Conservation (phyloP, 345 rosid genomes). For the Kernera saxatilis region DNA sequence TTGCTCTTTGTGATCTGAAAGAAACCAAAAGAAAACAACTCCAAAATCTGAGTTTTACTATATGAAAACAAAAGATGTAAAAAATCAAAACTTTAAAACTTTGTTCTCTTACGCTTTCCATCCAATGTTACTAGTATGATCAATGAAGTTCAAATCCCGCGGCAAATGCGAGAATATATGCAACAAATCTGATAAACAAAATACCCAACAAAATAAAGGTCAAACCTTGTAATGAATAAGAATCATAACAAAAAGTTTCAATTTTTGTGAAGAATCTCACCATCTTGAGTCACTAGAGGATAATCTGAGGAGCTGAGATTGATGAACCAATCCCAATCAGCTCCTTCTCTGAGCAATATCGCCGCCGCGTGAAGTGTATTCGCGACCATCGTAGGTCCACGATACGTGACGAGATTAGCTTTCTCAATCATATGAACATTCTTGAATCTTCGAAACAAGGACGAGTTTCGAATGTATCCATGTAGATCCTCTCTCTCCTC, state of each 20-base stretch:
- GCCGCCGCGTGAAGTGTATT: slow-evolving; percentile 97
- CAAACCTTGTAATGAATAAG: neutral
- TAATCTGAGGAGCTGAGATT: slow-evolving; percentile 96
- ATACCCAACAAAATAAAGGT: neutral
- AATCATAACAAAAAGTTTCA: neutral
- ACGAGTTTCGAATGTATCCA: slow-evolving; percentile 43
- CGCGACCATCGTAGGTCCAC: slow-evolving; percentile 98
- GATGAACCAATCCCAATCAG: slow-evolving; percentile 98
- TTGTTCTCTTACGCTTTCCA: slow-evolving; percentile 94
- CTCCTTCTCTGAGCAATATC: slow-evolving; percentile 73
- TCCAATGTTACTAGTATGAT: slow-evolving; percentile 97
- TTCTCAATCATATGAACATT: slow-evolving; percentile 83
- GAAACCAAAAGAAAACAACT: slow-evolving; percentile 1
- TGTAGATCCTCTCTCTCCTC: slow-evolving; percentile 74
- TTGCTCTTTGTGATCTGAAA: slow-evolving; percentile 85
- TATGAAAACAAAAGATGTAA: neutral
- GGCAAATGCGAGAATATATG: slow-evolving; percentile 90
- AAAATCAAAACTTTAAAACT: neutral
- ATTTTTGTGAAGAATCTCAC: slow-evolving; percentile 35
- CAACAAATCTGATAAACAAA: slow-evolving; percentile 63
- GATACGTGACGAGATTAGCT: slow-evolving; percentile 87
- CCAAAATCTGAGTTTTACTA: neutral
- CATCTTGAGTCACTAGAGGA: slow-evolving; percentile 91
- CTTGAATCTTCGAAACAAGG: slow-evolving; percentile 42
- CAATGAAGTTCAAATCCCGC: slow-evolving; percentile 94